phyloP scores from a whole-genome alignment of 306 rosid genomes.

The Gleditsia sinensis region DNA sequence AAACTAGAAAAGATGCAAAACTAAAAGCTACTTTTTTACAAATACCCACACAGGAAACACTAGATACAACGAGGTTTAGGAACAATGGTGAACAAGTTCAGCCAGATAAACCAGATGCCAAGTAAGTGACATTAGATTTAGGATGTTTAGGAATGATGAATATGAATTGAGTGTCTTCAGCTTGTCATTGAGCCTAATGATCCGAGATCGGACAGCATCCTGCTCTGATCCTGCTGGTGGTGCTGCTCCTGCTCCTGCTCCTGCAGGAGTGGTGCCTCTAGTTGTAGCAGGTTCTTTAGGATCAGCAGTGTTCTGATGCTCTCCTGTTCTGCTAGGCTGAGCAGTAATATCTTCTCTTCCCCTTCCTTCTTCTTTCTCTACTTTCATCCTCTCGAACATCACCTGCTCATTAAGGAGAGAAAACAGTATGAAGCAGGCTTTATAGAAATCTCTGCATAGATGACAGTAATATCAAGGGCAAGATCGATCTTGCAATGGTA shows the following conservation, averaged over 20 bases:
- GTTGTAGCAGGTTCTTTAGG: constrained; percentile 26
- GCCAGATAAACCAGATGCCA: constrained; percentile 72
- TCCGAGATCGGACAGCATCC: constrained; percentile 41
- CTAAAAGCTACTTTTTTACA: constrained; percentile 11
- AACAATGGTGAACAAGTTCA: constrained; percentile 31
- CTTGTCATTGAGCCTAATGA: constrained; percentile 45
- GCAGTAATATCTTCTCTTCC: constrained; percentile 42
- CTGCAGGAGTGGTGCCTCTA: not conserved
- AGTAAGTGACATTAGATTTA: constrained; percentile 64
- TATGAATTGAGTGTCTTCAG: constrained; percentile 67
- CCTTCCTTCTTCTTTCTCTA: constrained; percentile 82
- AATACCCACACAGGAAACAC: not conserved
- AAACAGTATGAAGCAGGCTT: not conserved
- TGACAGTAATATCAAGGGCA: not conserved
- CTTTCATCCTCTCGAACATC: constrained; percentile 74
- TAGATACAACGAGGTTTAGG: not conserved
- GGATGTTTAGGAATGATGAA: constrained; percentile 60
- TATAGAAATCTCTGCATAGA: not conserved
- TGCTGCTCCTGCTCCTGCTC: not conserved
- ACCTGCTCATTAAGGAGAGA: constrained; percentile 34
- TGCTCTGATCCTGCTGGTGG: not conserved
- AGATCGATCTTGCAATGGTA: not conserved
- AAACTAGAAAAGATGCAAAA: constrained; percentile 7
- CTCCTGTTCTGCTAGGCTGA: not conserved
- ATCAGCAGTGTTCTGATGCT: constrained; percentile 12